A percentile compares a stretch with the other conserved stretches of the same genome.
Conservation (phyloP, 192 early-diverging fungal genomes). For the Coemansia aciculifera region DNA sequence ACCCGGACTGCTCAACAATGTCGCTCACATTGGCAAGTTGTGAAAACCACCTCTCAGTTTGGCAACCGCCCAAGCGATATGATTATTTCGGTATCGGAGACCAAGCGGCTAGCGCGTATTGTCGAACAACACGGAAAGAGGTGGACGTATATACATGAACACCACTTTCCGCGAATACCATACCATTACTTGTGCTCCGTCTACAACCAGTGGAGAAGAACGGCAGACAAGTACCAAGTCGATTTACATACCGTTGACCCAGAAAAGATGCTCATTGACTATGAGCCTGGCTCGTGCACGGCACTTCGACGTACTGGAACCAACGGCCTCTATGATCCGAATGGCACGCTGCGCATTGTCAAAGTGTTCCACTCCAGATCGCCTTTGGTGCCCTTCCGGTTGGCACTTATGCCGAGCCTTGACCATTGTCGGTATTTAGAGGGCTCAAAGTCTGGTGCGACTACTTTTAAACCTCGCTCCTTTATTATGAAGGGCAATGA, state of each 20-base stretch:
- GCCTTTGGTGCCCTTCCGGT: background rate
- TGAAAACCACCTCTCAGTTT: background rate
- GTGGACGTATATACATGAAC: constrained; percentile 6
- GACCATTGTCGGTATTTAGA: background rate
- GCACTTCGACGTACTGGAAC: constrained; percentile 15
- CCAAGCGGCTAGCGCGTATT: background rate
- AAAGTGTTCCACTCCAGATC: background rate
- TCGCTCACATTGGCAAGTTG: background rate
- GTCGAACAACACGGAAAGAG: background rate
- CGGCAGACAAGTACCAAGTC: constrained; percentile 5
- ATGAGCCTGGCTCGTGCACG: background rate
- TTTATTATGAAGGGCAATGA: background rate
- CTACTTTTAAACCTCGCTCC: background rate
- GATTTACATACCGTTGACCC: constrained; percentile 9
- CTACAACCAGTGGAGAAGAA: background rate
- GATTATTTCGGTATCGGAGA: constrained; percentile 5
- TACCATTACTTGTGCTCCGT: background rate
- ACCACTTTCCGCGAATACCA: constrained; percentile 1
- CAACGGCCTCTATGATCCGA: constrained; percentile 10
- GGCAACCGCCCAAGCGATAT: background rate
- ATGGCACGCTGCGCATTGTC: constrained; percentile 2
- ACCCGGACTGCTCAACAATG: constrained; percentile 13
- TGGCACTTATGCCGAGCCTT: background rate
- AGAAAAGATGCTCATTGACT: constrained; percentile 7
- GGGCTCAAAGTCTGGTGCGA: background rate